Evolutionary conservation across 768 basidiomycete species (phyloP).

Genomic region (Calocera cornea): DNA sequence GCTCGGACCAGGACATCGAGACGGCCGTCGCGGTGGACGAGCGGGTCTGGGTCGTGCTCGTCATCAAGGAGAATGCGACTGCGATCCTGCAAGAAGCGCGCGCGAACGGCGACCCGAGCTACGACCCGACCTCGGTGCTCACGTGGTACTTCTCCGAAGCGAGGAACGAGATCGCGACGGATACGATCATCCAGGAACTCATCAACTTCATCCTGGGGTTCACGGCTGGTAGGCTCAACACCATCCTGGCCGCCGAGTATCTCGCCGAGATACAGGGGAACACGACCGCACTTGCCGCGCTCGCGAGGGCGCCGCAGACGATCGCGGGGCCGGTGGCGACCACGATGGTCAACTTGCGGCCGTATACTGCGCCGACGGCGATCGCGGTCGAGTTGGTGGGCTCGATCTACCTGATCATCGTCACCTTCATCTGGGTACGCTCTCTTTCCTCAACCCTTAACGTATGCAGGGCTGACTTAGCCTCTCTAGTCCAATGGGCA

Average conservation of each 20-base stretch:
- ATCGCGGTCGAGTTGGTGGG: conserved; percentile 34
- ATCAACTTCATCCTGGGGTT: conserved; percentile 19
- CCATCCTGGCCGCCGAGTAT: conserved; percentile 10
- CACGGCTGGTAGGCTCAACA: conserved; percentile 7
- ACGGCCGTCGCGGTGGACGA: conserved; percentile 26
- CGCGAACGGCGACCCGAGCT: conserved; percentile 27
- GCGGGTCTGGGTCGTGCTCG: conserved; percentile 31
- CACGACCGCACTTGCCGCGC: conserved; percentile 27
- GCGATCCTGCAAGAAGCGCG: conserved; percentile 24
- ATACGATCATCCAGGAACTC: conserved; percentile 30
- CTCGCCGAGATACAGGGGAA: conserved; percentile 22
- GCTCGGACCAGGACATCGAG: conserved; percentile 22
- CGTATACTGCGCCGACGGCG: conserved; percentile 29
- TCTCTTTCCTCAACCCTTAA: conserved; percentile 12
- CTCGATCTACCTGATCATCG: conserved; percentile 23
- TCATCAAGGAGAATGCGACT: conserved; percentile 30
- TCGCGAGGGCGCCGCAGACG: conserved; percentile 30
- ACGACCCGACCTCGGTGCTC: conserved; percentile 27
- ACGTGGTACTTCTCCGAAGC: conserved; percentile 34
- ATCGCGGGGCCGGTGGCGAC: conserved; percentile 25
- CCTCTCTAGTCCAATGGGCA: conserved; percentile 21
- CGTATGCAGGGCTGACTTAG: conserved; percentile 3
- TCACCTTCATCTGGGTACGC: conserved; percentile 21
- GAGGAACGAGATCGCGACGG: conserved; percentile 31
- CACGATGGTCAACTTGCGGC: conserved; percentile 29